Conservation (phyloP, 345 rosid genomes). For the Populus deltoides region DNA sequence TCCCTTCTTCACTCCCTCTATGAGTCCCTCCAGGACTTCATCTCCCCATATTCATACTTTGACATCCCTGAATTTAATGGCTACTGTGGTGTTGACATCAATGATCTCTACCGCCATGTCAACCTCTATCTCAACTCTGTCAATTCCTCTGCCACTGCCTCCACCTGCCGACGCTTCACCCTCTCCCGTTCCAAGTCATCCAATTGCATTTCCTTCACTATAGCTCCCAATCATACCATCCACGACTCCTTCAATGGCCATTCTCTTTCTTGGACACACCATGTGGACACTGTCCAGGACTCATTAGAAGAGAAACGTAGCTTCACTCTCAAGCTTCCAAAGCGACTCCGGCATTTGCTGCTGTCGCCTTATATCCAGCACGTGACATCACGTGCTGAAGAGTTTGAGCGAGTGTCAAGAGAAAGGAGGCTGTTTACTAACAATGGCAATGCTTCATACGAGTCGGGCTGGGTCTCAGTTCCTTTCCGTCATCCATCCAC, state of each 20-base stretch:
- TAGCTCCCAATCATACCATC: constrained; percentile 45
- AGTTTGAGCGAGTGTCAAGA: constrained; percentile 44
- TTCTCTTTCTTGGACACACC: constrained; percentile 42
- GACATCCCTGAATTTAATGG: constrained; percentile 53
- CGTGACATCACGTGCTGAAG: constrained; percentile 34
- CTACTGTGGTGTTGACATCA: constrained; percentile 49
- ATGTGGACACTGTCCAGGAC: constrained; percentile 48
- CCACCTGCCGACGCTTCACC: constrained; percentile 43
- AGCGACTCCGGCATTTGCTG: constrained; percentile 28
- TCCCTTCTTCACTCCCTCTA: constrained; percentile 37
- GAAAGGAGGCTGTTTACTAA: constrained; percentile 44
- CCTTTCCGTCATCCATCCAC: constrained; percentile 20
- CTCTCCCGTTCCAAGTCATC: constrained; percentile 46
- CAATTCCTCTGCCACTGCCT: constrained; percentile 19
- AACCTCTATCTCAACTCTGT: constrained; percentile 43
- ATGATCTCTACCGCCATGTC: constrained; percentile 51
- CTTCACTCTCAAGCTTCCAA: constrained; percentile 45
- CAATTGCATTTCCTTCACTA: constrained; percentile 35
- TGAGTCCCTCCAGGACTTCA: constrained; percentile 38
- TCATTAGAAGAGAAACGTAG: constrained; percentile 45
- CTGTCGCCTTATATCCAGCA: constrained; percentile 36
- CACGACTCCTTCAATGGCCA: constrained; percentile 36
- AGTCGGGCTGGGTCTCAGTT: constrained; percentile 27
- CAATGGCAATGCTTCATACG: constrained; percentile 44
- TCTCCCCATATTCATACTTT: constrained; percentile 41